Base-by-base conservation (phyloP, 2,329 filamentous ascomycete genomes). In the Drechslera avenae region DNA sequence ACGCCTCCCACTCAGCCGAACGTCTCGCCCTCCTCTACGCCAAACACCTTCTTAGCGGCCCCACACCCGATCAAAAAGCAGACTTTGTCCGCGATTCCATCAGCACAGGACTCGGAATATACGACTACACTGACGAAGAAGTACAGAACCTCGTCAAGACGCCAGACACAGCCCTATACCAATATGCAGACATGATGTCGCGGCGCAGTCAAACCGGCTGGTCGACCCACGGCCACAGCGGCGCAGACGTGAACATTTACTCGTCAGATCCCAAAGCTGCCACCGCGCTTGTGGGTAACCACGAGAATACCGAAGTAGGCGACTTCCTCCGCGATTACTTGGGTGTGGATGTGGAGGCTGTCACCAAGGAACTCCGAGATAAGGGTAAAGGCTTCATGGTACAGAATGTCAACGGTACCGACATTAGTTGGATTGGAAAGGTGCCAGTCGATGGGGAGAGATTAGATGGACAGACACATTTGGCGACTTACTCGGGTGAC, bases 171-270 rank as follows among this genome's bases (percentile, higher is more conserved):
- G 81, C 86, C 3, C 77, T 83, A 2, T 86, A 84, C 67, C 74
- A 80, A 19, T 89, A 97, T 68, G 86, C 91, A 0, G 86, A 90
- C 66, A 93, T 99, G 78, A 84, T 97, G 62, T 96, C 90, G 62
- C 83, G 89, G 4, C 85, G 94, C 53, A 90, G 92, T 1, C 91
- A 96, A 68, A 84, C 96, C 35, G 95, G 94, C 12, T 99, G 94
- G 94, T 87, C 84, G 57, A 96, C 92, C 0, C 93, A 97, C 72
- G 94, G 94, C 21, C 94, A 99, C 76, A 67, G 68, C 69, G 94
- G 88, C 43, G 91, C 94, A 6, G 94, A 99, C 70, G 94, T 99
- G 40, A 99, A 99, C 73, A 90, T 99, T 60, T 99, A 97, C 76
- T 88, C 89, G 44, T 92, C 89, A 0, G 86, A 89, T 3, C 80